Base-by-base conservation (phyloP, 495 filamentous ascomycete species). In the Penicillium goetzii region DNA sequence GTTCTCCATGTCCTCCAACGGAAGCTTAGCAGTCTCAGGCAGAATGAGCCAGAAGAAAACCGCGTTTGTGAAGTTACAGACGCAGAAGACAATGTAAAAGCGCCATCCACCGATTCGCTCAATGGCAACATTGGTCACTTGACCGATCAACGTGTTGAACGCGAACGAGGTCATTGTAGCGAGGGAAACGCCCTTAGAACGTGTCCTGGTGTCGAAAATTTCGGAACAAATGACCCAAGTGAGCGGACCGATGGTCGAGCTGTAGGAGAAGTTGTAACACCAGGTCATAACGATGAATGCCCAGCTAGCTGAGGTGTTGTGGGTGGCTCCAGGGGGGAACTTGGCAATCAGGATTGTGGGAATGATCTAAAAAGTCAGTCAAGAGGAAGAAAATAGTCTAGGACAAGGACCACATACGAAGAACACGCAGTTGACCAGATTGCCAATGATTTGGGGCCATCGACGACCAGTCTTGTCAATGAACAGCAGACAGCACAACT, bases 131-230 rank as follows among this genome's bases (percentile, higher is more conserved):
- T 76, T 76, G 14, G 83, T 87, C 17, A 87, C 76, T 65, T 88
- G 85, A 0, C 84, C 84, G 64, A 88, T 87, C 76, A 88, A 80
- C 4, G 86, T 87, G 72, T 88, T 88, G 76, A 88, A 87, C 26
- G 84, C 85, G 61, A 88, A 88, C 33, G 74, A 78, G 33, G 70
- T 75, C 86, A 88, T 87, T 0, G 83, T 83, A 4, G 84, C 85
- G 58, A 86, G 78, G 4, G 82, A 83, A 6, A 88, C 84, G 60
- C 84, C 85, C 62, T 84, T 86, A 38, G 78, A 76, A n/a, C 85
- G 78, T 2, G 83, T 88, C 49, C 81, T 78, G 2, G 84, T 87
- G 68, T 87, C 85, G 72, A 88, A 88, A 49, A 88, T 83, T 65
- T 88, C 86, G 25, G 85, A 85, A 6, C 85, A 86, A 58, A 88